Percentiles rank a stretch among this genome's conserved stretches.
Conservation (phyloP, 1,284 basidiomycete genomes). For the Tausonia pullulans region DNA sequence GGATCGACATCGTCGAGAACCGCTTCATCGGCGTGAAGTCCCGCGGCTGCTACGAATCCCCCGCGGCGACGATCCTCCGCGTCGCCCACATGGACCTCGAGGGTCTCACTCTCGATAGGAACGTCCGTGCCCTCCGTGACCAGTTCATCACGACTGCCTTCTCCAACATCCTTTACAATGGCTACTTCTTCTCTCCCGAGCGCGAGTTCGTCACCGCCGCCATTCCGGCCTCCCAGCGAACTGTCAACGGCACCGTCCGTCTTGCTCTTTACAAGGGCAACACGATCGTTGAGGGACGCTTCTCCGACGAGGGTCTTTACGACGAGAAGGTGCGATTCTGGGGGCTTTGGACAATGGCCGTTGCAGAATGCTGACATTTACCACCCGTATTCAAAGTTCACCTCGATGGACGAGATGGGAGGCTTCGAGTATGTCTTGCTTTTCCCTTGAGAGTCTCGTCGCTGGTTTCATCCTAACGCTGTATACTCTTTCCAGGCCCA, state of each 20-base stretch:
- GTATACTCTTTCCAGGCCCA: background rate
- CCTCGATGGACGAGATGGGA: slow-evolving; percentile 99
- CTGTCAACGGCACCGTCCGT: slow-evolving; percentile 86
- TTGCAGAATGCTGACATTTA: background rate
- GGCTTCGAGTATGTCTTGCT: slow-evolving; percentile 56
- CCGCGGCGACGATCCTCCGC: slow-evolving; percentile 90
- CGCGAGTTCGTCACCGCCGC: slow-evolving; percentile 84
- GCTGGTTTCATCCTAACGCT: slow-evolving; percentile 60
- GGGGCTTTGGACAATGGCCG: background rate
- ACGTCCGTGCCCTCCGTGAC: slow-evolving; percentile 88
- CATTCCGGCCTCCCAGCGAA: slow-evolving; percentile 85
- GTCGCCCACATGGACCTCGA: slow-evolving; percentile 93
- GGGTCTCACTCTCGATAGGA: slow-evolving; percentile 92
- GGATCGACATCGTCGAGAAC: slow-evolving; percentile 99
- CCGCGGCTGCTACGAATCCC: slow-evolving; percentile 96
- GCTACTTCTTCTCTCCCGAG: slow-evolving; percentile 89
- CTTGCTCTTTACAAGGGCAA: slow-evolving; percentile 95
- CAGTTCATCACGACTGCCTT: slow-evolving; percentile 88
- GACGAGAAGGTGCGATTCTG: background rate
- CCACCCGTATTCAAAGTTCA: slow-evolving; percentile 60
- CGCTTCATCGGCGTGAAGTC: slow-evolving; percentile 98
- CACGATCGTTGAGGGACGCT: slow-evolving; percentile 83
- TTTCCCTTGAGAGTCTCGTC: background rate
- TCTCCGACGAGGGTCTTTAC: slow-evolving; percentile 59
- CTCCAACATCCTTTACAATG: slow-evolving; percentile 86